Percentiles rank a stretch among this genome's conserved stretches.
Conservation (phyloP, 176 grass and related monocot genomes). For the Eragrostis nindensis region DNA sequence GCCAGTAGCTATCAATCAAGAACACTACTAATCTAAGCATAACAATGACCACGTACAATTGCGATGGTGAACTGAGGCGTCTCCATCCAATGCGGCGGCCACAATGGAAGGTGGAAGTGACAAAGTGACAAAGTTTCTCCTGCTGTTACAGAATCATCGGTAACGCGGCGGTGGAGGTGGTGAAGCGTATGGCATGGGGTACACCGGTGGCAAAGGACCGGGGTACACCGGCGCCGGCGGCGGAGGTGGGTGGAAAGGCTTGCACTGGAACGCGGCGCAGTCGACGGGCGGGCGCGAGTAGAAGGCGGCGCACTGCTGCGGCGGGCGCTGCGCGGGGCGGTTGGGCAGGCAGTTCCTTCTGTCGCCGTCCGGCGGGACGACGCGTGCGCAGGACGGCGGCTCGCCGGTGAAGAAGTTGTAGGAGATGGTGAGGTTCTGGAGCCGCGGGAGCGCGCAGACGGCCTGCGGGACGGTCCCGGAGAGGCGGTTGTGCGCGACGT, state of each 20-base stretch:
- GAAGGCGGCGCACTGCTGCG: conserved; percentile 58
- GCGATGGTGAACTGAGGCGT: conserved; percentile 36
- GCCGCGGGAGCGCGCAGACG: conserved; percentile 45
- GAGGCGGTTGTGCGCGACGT: conserved; percentile 66
- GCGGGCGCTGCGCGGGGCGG: conserved; percentile 59
- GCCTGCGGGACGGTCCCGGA: conserved; percentile 39
- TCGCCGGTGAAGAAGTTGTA: conserved; percentile 60
- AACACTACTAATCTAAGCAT: conserved; percentile 44
- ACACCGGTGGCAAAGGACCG: conserved; percentile 73
- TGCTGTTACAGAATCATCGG: conserved; percentile 41
- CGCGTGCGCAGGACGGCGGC: conserved; percentile 54
- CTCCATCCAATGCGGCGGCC: conserved; percentile 25
- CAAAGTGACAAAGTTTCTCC: neutral
- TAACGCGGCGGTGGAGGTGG: conserved; percentile 79
- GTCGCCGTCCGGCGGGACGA: conserved; percentile 45
- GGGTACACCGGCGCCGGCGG: conserved; percentile 52
- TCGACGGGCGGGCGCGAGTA: conserved; percentile 44
- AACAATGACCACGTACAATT: conserved; percentile 57
- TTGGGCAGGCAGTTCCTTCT: conserved; percentile 48
- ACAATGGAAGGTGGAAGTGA: conserved; percentile 22
- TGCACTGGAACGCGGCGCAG: conserved; percentile 63
- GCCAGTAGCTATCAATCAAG: conserved; percentile 56
- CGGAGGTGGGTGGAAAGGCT: conserved; percentile 47
- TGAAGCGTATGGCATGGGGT: conserved; percentile 77
- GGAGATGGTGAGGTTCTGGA: conserved; percentile 53